Percentiles rank a stretch among this genome's conserved stretches.
Evolutionary conservation across 2,329 filamentous ascomycete species (phyloP).

Genomic region (Ceratocystis destructans): DNA sequence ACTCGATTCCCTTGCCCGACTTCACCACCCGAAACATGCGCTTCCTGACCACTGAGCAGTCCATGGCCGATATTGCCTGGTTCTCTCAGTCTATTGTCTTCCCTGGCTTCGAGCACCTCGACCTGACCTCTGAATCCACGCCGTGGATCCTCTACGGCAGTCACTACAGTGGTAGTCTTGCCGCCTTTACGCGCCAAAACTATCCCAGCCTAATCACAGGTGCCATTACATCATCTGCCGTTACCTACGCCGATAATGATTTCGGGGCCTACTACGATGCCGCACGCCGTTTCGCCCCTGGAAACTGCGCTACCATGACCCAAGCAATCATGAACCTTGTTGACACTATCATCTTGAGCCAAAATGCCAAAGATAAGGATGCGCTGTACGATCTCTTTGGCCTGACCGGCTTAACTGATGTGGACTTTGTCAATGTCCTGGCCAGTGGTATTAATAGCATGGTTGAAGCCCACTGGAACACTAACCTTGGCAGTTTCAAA

Average conservation of each 20-base stretch:
- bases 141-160: conserved; percentile 73
- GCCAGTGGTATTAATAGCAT: conserved; percentile 31
- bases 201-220: conserved; percentile 72
- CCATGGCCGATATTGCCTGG: conserved; percentile 66
- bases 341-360: conserved; percentile 37
- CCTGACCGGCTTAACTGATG: conserved; percentile 31
- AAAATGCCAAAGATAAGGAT: conserved; percentile 28
- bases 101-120: conserved; percentile 50
- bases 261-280: conserved; percentile 53
- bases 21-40: conserved; percentile 56
- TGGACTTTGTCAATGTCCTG: conserved; percentile 37
- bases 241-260: conserved; percentile 63
- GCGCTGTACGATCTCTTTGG: conserved; percentile 37
- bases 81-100: conserved; percentile 64
- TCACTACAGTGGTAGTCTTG: conserved; percentile 69
- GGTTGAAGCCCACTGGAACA: conserved; percentile 42
- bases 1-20: conserved; percentile 54
- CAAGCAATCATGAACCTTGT: conserved; percentile 42
- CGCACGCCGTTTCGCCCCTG: conserved; percentile 35
- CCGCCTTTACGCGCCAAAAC: conserved; percentile 57
- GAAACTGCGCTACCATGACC: conserved; percentile 50
- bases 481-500: conserved; percentile 28
- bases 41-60: conserved; percentile 73
- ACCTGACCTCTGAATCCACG: conserved; percentile 50
- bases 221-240: conserved; percentile 66